phyloP scores from a whole-genome alignment of 495 filamentous ascomycete species.

The Hypoxylon fragiforme region DNA sequence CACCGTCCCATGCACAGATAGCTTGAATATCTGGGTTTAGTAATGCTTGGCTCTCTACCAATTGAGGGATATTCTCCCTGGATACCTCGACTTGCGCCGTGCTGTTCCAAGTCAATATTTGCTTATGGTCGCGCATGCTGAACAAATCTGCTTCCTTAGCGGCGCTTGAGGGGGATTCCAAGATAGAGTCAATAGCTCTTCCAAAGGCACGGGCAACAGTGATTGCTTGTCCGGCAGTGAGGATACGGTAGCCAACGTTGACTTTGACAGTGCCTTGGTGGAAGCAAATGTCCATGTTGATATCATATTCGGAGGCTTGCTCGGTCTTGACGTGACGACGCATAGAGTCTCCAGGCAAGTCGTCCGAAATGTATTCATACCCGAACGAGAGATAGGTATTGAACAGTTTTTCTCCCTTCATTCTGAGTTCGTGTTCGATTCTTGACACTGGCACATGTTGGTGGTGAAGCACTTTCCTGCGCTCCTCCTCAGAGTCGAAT shows the following conservation, averaged over 20 bases:
- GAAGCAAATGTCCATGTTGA: constrained; percentile 47
- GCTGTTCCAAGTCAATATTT: constrained; percentile 46
- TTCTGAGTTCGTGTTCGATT: constrained; percentile 48
- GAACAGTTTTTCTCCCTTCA: constrained; percentile 47
- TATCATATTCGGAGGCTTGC: constrained; percentile 49
- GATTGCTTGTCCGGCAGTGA: constrained; percentile 45
- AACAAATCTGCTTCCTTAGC: constrained; percentile 49
- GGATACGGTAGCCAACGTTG: constrained; percentile 49
- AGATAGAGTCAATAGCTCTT: constrained; percentile 46
- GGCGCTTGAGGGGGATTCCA: constrained; percentile 39
- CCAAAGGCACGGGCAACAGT: constrained; percentile 48
- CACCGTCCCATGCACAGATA: constrained; percentile 51
- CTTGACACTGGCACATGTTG: constrained; percentile 48
- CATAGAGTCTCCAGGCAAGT: constrained; percentile 8
- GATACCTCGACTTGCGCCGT: constrained; percentile 40
- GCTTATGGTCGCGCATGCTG: constrained; percentile 46
- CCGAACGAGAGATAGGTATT: constrained; percentile 52
- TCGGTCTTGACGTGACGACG: constrained; percentile 44
- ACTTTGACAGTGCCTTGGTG: constrained; percentile 41
- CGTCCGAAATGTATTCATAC: constrained; percentile 39
- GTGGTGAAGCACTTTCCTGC: constrained; percentile 39
- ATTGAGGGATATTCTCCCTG: constrained; percentile 39
- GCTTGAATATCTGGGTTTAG: constrained; percentile 45
- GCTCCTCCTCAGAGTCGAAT: constrained; percentile 42
- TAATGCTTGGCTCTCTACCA: constrained; percentile 40